phyloP scores from a whole-genome alignment of 768 basidiomycete species.

The Russula sp. region DNA sequence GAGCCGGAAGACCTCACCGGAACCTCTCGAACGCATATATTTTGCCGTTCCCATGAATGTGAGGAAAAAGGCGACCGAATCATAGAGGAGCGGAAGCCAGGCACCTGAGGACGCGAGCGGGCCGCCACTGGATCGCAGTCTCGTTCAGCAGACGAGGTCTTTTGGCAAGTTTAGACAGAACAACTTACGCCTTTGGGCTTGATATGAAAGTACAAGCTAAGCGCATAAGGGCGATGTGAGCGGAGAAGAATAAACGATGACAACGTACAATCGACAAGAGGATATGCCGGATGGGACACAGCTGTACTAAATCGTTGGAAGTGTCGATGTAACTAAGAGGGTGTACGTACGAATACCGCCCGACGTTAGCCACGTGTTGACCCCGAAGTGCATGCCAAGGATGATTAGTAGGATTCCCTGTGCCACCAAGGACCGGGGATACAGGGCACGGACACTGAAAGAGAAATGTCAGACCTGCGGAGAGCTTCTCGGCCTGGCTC shows the following conservation, averaged over 20 bases:
- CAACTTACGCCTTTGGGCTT: constrained; percentile 23
- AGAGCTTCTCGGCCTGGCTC: not conserved
- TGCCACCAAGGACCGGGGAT: constrained; percentile 23
- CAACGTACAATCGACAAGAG: constrained; percentile 7
- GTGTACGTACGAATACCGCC: constrained; percentile 39
- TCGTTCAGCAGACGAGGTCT: not conserved
- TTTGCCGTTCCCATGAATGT: constrained; percentile 29
- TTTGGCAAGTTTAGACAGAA: not conserved
- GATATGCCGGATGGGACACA: not conserved
- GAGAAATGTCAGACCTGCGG: not conserved
- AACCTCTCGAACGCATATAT: not conserved
- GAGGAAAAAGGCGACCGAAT: constrained; percentile 31
- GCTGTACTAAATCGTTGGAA: not conserved
- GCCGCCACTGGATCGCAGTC: constrained; percentile 18
- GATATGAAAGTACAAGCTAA: constrained; percentile 39
- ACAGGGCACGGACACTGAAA: constrained; percentile 29
- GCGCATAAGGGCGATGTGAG: not conserved
- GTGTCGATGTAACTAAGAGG: not conserved
- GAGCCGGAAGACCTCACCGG: constrained; percentile 3
- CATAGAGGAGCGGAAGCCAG: constrained; percentile 37
- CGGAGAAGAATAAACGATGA: not conserved
- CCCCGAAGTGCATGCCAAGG: constrained; percentile 34
- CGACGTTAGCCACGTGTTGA: constrained; percentile 50
- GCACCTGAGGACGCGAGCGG: constrained; percentile 31
- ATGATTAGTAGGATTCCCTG: constrained; percentile 28